These are phyloP conservation scores for Phaeophleospora eucalypticola DNA, from an alignment of 2,329 filamentous ascomycete species.

Conservation along the genomic window DNA sequence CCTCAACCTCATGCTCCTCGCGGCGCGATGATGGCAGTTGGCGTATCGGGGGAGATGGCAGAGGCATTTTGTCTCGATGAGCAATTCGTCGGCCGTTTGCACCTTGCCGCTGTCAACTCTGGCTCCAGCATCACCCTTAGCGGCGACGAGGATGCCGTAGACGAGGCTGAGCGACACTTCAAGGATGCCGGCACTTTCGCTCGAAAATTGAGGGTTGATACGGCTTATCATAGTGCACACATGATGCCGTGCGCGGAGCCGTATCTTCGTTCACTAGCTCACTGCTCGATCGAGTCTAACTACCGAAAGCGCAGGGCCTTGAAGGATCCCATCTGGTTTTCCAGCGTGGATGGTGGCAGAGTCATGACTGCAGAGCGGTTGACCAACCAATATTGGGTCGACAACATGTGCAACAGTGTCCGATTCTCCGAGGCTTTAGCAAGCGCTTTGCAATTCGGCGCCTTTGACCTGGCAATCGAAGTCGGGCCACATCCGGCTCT, in stretches of 20 bases:
- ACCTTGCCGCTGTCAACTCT: constrained; percentile 35
- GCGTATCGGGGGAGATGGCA: too few relatives aligned
- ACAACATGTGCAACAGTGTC: constrained; percentile 45
- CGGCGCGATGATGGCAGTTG: constrained; percentile 17
- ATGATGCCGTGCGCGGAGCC: constrained; percentile 10
- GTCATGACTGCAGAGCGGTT: neutral
- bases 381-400: constrained; percentile 39
- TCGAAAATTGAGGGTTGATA: constrained; percentile 39
- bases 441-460: neutral
- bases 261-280: constrained; percentile 3
- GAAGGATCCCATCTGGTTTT: neutral
- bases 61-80: constrained; percentile 11
- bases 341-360: neutral
- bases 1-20: constrained; percentile 1
- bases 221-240: constrained; percentile 45
- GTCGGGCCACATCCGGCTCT: constrained; percentile 46
- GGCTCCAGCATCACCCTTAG: constrained; percentile 43
- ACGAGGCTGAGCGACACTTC: constrained; percentile 29
- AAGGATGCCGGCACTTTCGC: constrained; percentile 36
- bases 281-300: neutral
- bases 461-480: constrained; percentile 39
- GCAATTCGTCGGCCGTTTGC: constrained; percentile 9
- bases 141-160: constrained; percentile 39
- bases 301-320: neutral
- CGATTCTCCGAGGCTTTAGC: constrained; percentile 41